Conservation (phyloP, 176 grass and related monocot species). For the Zea mays region DNA sequence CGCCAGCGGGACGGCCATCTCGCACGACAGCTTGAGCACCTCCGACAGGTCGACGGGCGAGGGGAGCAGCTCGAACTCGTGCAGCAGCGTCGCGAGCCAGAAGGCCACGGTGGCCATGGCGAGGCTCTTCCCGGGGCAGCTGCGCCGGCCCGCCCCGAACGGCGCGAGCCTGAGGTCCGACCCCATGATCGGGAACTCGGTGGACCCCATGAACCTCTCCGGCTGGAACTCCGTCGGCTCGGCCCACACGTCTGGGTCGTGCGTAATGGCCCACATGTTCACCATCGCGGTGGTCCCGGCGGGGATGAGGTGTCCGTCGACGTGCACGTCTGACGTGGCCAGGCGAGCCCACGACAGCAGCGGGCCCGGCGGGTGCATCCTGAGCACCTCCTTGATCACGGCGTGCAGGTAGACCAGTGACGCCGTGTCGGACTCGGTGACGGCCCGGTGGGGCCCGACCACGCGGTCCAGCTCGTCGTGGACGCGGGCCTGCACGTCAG, state of each 20-base stretch:
- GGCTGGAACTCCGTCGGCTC: conserved; percentile 59
- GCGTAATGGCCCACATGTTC: conserved; percentile 98
- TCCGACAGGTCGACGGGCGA: conserved; percentile 54
- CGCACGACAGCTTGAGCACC: conserved; percentile 82
- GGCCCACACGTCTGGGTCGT: conserved; percentile 62
- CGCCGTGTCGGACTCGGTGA: conserved; percentile 45
- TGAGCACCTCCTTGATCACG: conserved; percentile 77
- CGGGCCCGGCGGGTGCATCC: conserved; percentile 86
- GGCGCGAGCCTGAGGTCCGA: conserved; percentile 77
- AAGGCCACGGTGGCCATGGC: conserved; percentile 77
- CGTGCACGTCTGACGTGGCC: conserved; percentile 61
- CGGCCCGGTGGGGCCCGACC: conserved; percentile 35
- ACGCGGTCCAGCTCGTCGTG: conserved; percentile 73
- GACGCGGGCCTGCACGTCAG: conserved; percentile 62
- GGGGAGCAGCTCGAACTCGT: conserved; percentile 58
- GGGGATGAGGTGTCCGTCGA: conserved; percentile 60
- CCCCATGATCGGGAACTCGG: conserved; percentile 43
- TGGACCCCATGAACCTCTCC: conserved; percentile 38
- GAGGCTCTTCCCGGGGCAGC: conserved; percentile 82
- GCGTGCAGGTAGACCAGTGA: conserved; percentile 70
- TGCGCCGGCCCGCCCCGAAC: conserved; percentile 70
- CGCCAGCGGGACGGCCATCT: conserved; percentile 68
- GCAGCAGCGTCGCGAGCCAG: conserved; percentile 77
- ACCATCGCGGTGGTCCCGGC: conserved; percentile 89
- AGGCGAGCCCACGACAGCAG: conserved; percentile 92